Conservation (phyloP, 257 asterid species). For the Handroanthus guayacan region DNA sequence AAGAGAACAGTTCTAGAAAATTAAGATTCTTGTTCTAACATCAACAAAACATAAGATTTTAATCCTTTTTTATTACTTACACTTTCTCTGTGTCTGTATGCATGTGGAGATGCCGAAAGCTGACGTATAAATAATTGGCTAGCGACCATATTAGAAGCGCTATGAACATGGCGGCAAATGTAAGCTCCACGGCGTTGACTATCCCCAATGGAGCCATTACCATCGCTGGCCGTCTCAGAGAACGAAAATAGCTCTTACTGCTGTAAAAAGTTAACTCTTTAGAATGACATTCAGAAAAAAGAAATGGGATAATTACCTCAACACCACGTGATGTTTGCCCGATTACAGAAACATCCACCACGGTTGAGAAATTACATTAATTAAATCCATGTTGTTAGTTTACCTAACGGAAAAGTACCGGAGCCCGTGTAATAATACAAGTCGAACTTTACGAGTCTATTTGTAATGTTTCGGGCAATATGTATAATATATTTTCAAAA, state of each 20-base stretch:
- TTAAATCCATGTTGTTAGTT: too few species aligned
- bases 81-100: conserved; percentile 49
- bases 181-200: conserved; percentile 50
- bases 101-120: conserved; percentile 57
- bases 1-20: background rate
- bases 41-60: background rate
- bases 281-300: background rate
- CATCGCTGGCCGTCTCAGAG: conserved; percentile 49
- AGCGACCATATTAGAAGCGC: conserved; percentile 68
- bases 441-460: too few species aligned
- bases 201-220: conserved; percentile 63
- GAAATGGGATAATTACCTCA: too few species aligned
- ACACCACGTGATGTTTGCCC: too few species aligned
- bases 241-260: conserved; percentile 28
- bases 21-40: background rate
- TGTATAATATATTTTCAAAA: too few species aligned
- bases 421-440: too few species aligned
- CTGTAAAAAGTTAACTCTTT: conserved; percentile 35
- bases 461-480: too few species aligned
- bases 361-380: too few species aligned
- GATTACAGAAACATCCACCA: too few species aligned
- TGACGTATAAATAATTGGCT: conserved; percentile 46
- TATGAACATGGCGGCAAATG: conserved; percentile 54
- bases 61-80: conserved; percentile 33
- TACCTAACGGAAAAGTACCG: too few species aligned